phyloP scores from a whole-genome alignment of 768 basidiomycete species.

The Crassisporium funariophilum region DNA sequence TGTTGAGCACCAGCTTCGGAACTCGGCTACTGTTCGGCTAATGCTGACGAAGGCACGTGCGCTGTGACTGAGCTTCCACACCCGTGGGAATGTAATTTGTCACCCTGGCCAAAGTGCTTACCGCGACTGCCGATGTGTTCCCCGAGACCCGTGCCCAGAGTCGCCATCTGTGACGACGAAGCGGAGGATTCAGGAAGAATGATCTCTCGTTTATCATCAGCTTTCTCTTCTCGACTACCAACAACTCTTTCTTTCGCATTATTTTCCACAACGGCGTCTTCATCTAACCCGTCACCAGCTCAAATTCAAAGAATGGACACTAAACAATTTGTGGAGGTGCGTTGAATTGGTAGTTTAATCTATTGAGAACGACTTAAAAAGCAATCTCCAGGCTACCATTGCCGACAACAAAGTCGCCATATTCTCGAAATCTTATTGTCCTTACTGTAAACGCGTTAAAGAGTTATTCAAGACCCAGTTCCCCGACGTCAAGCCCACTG shows the following conservation, averaged over 20 bases:
- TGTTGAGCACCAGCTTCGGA: no score
- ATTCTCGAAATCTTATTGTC: conserved; percentile 64
- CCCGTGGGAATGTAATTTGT: not conserved
- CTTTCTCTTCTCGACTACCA: not conserved
- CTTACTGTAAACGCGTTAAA: conserved; percentile 54
- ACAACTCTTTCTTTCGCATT: conserved; percentile 25
- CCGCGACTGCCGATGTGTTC: no score
- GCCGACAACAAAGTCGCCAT: conserved; percentile 52
- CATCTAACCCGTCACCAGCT: conserved; percentile 26
- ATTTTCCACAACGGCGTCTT: conserved; percentile 33
- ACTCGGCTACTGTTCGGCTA: no score
- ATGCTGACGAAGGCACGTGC: no score
- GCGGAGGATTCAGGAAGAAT: no score
- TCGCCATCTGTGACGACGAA: no score
- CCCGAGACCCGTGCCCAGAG: no score
- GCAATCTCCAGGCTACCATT: conserved; percentile 43
- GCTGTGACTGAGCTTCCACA: no score
- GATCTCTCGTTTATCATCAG: conserved; percentile 25
- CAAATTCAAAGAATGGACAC: conserved; percentile 34
- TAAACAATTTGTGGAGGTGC: conserved; percentile 47
- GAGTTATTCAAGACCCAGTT: conserved; percentile 41
- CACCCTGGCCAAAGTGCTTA: not conserved
- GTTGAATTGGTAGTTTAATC: conserved; percentile 8
- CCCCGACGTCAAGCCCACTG: conserved; percentile 35
- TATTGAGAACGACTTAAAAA: not conserved